Percentiles rank a stretch among this genome's conserved stretches.
These are phyloP conservation scores for Athelia sp. DNA, from an alignment of 1,284 basidiomycete genomes.

Conservation along the genomic window DNA sequence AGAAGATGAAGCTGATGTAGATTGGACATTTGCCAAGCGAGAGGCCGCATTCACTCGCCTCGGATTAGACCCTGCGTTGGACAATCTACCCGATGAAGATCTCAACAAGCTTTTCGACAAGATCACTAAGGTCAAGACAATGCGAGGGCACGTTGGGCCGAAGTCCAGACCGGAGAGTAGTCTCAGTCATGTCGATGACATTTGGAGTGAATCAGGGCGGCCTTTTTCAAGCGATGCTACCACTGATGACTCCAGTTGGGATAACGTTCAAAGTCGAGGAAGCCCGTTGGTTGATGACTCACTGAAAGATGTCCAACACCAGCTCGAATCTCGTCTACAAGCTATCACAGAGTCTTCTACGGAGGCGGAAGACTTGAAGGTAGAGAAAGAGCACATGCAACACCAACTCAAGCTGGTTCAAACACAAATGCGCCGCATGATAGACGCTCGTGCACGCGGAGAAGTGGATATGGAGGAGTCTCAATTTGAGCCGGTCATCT, in stretches of 20 bases:
- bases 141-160: slow-evolving; percentile 60
- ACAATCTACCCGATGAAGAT: slow-evolving; percentile 89
- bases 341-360: slow-evolving; percentile 65
- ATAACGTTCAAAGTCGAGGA: slow-evolving; percentile 57
- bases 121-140: slow-evolving; percentile 87
- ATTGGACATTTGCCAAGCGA: slow-evolving; percentile 91
- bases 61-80: slow-evolving; percentile 81
- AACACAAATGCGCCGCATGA: slow-evolving; percentile 76
- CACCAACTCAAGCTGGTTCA: slow-evolving; percentile 80
- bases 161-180: slow-evolving; percentile 80
- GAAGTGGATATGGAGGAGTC: slow-evolving; percentile 58
- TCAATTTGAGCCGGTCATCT: slow-evolving; percentile 74
- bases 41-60: slow-evolving; percentile 85
- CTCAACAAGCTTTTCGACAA: slow-evolving; percentile 91
- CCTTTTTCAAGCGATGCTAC: slow-evolving; percentile 68
- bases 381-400: slow-evolving; percentile 90
- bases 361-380: slow-evolving; percentile 80
- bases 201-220: slow-evolving; percentile 79
- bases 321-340: slow-evolving; percentile 67
- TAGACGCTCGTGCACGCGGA: slow-evolving; percentile 75
- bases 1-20: slow-evolving; percentile 70
- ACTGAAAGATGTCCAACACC: slow-evolving; percentile 65
- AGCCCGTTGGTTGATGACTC: slow-evolving; percentile 62
- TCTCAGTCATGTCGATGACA: slow-evolving; percentile 76
- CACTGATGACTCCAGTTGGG: slow-evolving; percentile 83